A percentile compares a stretch with the other conserved stretches of the same genome.
Conservation (phyloP, 129 eudicot species). For the Gnaphalium uliginosum region DNA sequence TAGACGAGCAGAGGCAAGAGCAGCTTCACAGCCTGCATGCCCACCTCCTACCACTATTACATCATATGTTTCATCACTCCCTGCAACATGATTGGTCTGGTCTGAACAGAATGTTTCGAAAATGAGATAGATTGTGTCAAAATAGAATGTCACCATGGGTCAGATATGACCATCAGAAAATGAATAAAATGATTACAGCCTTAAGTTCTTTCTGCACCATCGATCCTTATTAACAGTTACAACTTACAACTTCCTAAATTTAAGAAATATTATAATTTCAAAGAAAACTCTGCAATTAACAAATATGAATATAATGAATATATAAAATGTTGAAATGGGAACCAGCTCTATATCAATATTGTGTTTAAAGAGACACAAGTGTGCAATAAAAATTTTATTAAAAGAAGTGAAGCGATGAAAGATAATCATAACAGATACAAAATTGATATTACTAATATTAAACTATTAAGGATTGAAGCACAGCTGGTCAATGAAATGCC, state of each 20-base stretch:
- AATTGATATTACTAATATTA: background rate
- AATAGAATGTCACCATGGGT: slow-evolving; percentile 7
- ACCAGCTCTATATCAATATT: background rate
- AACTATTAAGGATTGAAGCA: background rate
- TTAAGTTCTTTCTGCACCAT: background rate
- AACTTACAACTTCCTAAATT: background rate
- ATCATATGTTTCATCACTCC: slow-evolving; percentile 68
- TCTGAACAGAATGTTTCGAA: slow-evolving; percentile 23
- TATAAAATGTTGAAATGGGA: background rate
- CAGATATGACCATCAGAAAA: slow-evolving; percentile 9
- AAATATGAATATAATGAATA: no score
- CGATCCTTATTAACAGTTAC: background rate
- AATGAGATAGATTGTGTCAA: slow-evolving; percentile 14
- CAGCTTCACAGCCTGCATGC: slow-evolving; percentile 99
- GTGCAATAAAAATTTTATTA: background rate
- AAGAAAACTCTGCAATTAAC: background rate
- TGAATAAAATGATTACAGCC: background rate
- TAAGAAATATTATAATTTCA: no score
- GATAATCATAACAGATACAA: background rate
- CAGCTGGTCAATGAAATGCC: slow-evolving; percentile 29
- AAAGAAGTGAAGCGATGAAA: background rate
- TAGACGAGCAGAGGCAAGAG: slow-evolving; percentile 91
- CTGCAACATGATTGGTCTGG: slow-evolving; percentile 39
- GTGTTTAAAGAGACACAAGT: background rate
- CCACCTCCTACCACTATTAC: slow-evolving; percentile 98